Conservation (phyloP, 2,329 filamentous ascomycete genomes). For the Penicillium brevicompactum region DNA sequence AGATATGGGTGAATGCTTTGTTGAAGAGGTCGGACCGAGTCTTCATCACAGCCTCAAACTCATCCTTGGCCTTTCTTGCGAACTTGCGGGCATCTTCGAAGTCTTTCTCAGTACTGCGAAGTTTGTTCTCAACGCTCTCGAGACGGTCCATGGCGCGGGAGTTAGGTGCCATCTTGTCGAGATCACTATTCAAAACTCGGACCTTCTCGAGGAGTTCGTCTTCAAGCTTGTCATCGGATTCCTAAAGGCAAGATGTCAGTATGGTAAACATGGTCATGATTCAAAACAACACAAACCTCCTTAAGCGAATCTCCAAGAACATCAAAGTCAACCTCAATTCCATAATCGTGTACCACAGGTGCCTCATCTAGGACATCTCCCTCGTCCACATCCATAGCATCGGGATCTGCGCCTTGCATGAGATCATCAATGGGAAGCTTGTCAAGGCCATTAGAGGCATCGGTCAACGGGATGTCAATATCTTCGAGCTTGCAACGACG, state of each 20-base stretch:
- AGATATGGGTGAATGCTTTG: constrained; percentile 92
- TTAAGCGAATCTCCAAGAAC: constrained; percentile 80
- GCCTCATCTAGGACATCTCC: constrained; percentile 54
- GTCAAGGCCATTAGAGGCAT: constrained; percentile 72
- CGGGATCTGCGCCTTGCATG: constrained; percentile 69
- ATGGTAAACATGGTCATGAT: background rate
- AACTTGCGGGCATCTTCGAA: constrained; percentile 80
- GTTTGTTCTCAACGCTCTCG: constrained; percentile 78
- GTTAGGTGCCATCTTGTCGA: constrained; percentile 95
- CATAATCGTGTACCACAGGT: constrained; percentile 79
- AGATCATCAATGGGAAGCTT: constrained; percentile 86
- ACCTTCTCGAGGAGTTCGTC: constrained; percentile 78
- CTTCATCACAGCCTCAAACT: constrained; percentile 79
- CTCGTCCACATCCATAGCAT: constrained; percentile 92
- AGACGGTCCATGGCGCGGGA: constrained; percentile 93
- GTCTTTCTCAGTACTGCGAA: constrained; percentile 82
- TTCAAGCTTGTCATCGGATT: constrained; percentile 71
- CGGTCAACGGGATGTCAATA: constrained; percentile 76
- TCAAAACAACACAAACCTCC: constrained; percentile 58
- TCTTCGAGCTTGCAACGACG: constrained; percentile 92
- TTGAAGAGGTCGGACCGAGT: constrained; percentile 89
- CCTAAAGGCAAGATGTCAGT: constrained; percentile 47
- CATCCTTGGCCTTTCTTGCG: constrained; percentile 75
- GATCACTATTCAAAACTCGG: constrained; percentile 69
- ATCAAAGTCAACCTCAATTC: constrained; percentile 86